phyloP scores from a whole-genome alignment of 768 basidiomycete species.

The Amanita brunnescens region DNA sequence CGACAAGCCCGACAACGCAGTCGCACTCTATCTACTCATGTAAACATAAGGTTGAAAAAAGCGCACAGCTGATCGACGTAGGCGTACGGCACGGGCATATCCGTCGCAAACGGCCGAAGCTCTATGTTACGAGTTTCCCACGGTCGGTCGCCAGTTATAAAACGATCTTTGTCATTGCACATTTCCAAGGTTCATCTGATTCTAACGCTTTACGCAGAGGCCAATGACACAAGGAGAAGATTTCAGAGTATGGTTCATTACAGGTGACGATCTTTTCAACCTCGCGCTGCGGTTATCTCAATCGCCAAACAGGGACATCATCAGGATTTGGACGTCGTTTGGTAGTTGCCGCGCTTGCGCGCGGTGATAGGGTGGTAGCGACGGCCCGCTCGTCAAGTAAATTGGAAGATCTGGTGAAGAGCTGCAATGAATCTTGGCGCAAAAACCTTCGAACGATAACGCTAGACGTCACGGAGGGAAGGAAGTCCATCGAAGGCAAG shows the following conservation, averaged over 20 bases:
- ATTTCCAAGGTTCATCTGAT: no score
- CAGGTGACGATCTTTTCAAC: constrained; percentile 7
- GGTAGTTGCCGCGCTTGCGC: constrained; percentile 32
- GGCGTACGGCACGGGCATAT: no score
- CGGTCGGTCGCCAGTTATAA: no score
- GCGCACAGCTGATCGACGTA: no score
- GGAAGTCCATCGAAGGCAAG: constrained; percentile 30
- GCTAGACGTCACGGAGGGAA: constrained; percentile 44
- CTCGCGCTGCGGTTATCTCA: neutral
- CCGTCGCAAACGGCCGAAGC: no score
- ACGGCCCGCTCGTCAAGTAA: constrained; percentile 40
- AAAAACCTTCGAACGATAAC: constrained; percentile 35
- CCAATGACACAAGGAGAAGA: no score
- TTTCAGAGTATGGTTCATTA: constrained; percentile 22
- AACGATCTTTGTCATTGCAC: no score
- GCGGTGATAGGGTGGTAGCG: constrained; percentile 58
- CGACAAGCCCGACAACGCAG: no score
- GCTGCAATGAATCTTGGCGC: neutral
- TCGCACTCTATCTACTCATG: no score
- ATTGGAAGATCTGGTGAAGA: constrained; percentile 25
- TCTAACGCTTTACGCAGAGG: no score
- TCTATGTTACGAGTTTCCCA: no score
- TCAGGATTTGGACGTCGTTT: constrained; percentile 53
- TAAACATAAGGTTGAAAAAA: no score
- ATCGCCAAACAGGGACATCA: constrained; percentile 35